These are phyloP conservation scores for Carex littledalei DNA, from an alignment of 176 grass and related monocot species.

Conservation along the genomic window DNA sequence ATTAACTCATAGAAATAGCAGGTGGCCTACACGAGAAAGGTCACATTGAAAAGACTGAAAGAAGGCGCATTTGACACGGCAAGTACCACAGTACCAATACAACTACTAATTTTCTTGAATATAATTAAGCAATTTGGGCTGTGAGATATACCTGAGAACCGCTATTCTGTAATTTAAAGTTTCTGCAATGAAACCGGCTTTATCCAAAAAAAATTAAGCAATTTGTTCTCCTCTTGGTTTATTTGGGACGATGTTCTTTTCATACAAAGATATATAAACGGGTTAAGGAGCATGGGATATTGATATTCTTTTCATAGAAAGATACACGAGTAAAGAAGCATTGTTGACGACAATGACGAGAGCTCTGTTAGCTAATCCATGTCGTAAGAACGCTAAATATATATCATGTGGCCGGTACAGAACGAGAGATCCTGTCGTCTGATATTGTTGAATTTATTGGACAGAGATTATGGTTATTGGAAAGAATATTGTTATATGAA, in stretches of 20 bases:
- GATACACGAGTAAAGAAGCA: not conserved
- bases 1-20: not conserved
- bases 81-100: not conserved
- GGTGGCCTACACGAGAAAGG: not conserved
- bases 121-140: not conserved
- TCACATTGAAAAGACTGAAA: not conserved
- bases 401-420: not conserved
- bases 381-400: not conserved
- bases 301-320: not conserved
- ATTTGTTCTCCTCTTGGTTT: not conserved
- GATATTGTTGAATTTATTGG: not conserved
- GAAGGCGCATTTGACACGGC: constrained; percentile 1
- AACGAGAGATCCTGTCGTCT: not conserved
- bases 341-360: not conserved
- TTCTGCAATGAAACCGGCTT: too few species aligned
- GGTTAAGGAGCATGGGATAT: not conserved
- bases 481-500: too few species aligned
- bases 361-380: not conserved
- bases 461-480: too few species aligned
- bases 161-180: too few species aligned
- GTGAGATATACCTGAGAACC: too few species aligned
- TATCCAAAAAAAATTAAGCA: not conserved
- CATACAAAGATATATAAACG: not conserved
- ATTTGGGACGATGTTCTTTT: not conserved
- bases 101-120: not conserved